Evolutionary conservation across 345 rosid species (phyloP).

Genomic region (Corymbia maculata): DNA sequence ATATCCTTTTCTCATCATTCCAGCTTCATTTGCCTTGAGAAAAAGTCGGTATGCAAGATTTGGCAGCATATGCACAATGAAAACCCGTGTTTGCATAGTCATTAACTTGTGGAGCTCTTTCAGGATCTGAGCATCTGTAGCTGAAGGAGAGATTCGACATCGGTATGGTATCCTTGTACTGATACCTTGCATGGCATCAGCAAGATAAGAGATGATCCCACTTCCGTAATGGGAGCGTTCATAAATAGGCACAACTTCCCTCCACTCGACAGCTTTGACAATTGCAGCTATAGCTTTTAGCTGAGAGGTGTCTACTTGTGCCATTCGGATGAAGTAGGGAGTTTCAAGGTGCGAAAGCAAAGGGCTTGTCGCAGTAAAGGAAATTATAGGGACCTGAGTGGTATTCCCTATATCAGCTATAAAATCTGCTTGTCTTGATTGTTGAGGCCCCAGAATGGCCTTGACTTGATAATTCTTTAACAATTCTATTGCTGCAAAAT

Average conservation of each 20-base stretch:
- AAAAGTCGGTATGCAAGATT: slow-evolving; percentile 23
- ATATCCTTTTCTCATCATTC: slow-evolving; percentile 56
- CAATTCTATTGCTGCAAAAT: slow-evolving; percentile 22
- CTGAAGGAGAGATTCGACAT: slow-evolving; percentile 16
- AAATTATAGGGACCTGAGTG: slow-evolving; percentile 39
- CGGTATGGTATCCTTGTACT: slow-evolving; percentile 5
- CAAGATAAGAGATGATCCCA: slow-evolving; percentile 27
- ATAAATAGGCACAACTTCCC: slow-evolving; percentile 21
- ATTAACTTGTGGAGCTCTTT: slow-evolving; percentile 29
- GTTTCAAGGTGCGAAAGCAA: slow-evolving; percentile 7
- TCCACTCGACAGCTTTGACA: slow-evolving; percentile 33
- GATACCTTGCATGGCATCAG: slow-evolving; percentile 20
- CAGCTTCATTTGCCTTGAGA: slow-evolving; percentile 20
- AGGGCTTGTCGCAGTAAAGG: slow-evolving; percentile 33
- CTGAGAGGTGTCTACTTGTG: slow-evolving; percentile 28
- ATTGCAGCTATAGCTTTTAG: slow-evolving; percentile 28
- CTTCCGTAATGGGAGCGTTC: slow-evolving; percentile 28
- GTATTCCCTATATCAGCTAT: slow-evolving; percentile 8
- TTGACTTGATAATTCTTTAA: slow-evolving; percentile 36
- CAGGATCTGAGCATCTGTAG: slow-evolving; percentile 25
- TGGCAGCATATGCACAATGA: slow-evolving; percentile 34
- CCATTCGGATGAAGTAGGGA: slow-evolving; percentile 31
- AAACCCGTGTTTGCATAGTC: slow-evolving; percentile 49
- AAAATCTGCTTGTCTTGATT: slow-evolving; percentile 16
- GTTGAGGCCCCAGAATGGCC: slow-evolving; percentile 46